These are phyloP conservation scores for Chalciporus piperatus DNA, from an alignment of 768 basidiomycete genomes.

Conservation along the genomic window DNA sequence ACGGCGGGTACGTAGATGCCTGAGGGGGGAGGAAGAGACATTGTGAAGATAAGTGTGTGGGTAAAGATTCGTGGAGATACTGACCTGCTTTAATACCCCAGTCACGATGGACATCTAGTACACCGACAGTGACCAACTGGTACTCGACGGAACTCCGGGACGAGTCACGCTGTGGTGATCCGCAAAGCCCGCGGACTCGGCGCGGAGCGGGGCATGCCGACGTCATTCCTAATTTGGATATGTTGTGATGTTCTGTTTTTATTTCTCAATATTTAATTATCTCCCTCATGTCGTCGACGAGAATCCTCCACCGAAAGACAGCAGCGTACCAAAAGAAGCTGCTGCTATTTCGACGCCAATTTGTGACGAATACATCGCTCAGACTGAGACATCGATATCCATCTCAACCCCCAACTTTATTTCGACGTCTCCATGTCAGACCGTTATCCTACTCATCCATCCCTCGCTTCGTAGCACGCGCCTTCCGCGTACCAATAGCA, in stretches of 20 bases:
- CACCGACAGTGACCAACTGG: too few species aligned
- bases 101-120: too few species aligned
- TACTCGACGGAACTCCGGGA: not conserved
- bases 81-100: not conserved
- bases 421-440: slow-evolving; percentile 70
- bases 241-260: not conserved
- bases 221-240: not conserved
- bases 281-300: slow-evolving; percentile 15
- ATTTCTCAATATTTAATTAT: too few species aligned
- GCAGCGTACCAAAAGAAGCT: not conserved
- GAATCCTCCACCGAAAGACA: slow-evolving; percentile 15
- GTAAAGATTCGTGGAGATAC: too few species aligned
- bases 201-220: too few species aligned
- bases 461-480: slow-evolving; percentile 83
- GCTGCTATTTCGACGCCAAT: slow-evolving; percentile 45
- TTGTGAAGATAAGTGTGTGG: slow-evolving; percentile 5
- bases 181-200: too few species aligned
- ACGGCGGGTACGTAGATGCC: slow-evolving; percentile 80
- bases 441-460: slow-evolving; percentile 85
- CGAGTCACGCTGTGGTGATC: too few species aligned
- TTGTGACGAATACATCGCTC: slow-evolving; percentile 44
- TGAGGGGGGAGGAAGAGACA: slow-evolving; percentile 49
- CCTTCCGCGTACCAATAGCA: slow-evolving; percentile 85
- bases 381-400: slow-evolving; percentile 50
- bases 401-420: slow-evolving; percentile 37